Evolutionary conservation across 2,329 filamentous ascomycete genomes (phyloP), one percentile per base, ranked within the genome.

Genomic region (Colletotrichum caudatum): DNA sequence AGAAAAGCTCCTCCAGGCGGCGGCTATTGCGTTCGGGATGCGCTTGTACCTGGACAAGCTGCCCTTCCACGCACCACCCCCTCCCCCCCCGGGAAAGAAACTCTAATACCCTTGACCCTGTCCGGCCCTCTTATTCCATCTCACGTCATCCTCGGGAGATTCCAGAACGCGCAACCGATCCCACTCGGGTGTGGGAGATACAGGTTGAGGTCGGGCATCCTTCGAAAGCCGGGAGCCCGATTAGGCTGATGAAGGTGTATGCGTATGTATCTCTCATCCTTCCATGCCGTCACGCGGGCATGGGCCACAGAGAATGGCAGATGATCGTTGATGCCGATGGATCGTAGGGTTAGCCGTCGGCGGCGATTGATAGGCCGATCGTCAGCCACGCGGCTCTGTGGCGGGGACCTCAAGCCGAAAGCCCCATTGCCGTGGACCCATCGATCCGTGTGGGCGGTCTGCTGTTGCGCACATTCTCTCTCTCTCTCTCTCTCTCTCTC

Each of bases 111-210:
- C 60, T 51, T 39, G 33, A 29, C 46, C 58, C 37, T 59, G 58
- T 53, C 33, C 46, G 51, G 51, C 53, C 44, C 48, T 37, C 39
- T 41, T 41, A 33, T 41, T 14, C 57, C 33, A 48, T 71, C 69
- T 71, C 69, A 71, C 64, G 64, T 71, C 69, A 63, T 71, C 62
- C 35, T 71, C 65, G 57, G 53, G 69, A 71, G 26, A 64, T 71
- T 64, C 64, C 59, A 59, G 69, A 59, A 53, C 8, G 18, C n/a
- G 9, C 39, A 26, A 62, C n/a, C 16, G 59, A 54, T 44, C 29
- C 51, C 59, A 51, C 58, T 9, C 44, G 12, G 54, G 35, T 6
- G 29, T 20, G 53, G 41, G 18, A 29, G 14, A 41, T 23, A 33
- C 35, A 39, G 33, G 41, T 39, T 37, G 54, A 39, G 35, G 57